Conservation (phyloP, 2,329 filamentous ascomycete genomes). For the Lasiodiplodia sp. region DNA sequence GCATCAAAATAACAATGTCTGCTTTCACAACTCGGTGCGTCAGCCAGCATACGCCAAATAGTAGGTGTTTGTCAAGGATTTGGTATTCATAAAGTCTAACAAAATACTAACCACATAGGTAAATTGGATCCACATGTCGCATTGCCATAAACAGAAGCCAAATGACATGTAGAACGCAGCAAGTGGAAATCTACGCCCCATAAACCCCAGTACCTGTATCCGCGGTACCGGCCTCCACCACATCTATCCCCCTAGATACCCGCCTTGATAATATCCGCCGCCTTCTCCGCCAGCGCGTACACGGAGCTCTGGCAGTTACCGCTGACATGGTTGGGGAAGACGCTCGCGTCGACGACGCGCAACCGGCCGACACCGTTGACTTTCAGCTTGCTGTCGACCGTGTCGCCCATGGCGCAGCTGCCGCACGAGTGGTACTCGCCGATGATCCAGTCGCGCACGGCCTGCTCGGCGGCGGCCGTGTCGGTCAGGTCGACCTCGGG, state of each 20-base stretch:
- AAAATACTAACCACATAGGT: no score
- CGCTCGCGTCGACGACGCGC: conserved; percentile 31
- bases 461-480: conserved; percentile 25
- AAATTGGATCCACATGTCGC: no score
- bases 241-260: background rate
- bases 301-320: conserved; percentile 39
- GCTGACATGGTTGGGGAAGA: conserved; percentile 30
- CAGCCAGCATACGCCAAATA: no score
- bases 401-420: conserved; percentile 36
- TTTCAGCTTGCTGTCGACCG: conserved; percentile 39
- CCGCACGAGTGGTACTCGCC: conserved; percentile 22
- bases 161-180: no score
- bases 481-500: conserved; percentile 31
- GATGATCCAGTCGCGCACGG: background rate
- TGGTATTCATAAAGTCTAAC: no score
- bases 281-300: conserved; percentile 45
- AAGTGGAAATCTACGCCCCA: no score
- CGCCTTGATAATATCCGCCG: conserved; percentile 40
- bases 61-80: no score
- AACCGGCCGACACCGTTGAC: conserved; percentile 38
- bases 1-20: no score
- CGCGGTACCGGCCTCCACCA: no score
- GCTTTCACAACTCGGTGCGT: no score
- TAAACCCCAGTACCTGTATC: no score
- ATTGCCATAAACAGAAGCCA: no score